A percentile compares a stretch with the other conserved stretches of the same genome.
phyloP scores from a whole-genome alignment of 208 protist genomes.

The Trypanosoma cruzi region DNA sequence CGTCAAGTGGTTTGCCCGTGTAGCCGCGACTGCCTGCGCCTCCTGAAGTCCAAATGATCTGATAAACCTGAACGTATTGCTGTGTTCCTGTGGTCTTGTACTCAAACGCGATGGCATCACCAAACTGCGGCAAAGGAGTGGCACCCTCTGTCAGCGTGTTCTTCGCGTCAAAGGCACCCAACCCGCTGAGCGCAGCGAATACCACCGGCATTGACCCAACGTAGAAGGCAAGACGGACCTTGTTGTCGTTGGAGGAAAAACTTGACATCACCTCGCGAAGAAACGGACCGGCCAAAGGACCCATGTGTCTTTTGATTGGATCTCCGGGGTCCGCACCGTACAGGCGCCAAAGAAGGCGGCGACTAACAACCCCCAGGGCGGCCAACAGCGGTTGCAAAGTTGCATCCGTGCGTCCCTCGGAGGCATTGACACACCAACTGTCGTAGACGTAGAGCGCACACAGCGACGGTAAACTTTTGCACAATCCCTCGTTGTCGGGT shows the following conservation, averaged over 20 bases:
- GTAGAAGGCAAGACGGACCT: constrained; percentile 5
- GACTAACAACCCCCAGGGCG: constrained; percentile 1
- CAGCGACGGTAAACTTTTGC: constrained; percentile 13
- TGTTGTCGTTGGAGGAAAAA: not conserved
- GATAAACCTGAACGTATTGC: constrained; percentile 12
- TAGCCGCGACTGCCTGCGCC: not conserved
- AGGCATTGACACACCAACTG: constrained; percentile 18
- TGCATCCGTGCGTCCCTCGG: constrained; percentile 8
- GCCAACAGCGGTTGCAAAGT: constrained; percentile 8
- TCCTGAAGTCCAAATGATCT: not conserved
- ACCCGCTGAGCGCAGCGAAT: constrained; percentile 7
- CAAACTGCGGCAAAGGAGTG: constrained; percentile 8
- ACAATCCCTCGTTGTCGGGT: not conserved
- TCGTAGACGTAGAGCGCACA: constrained; percentile 28
- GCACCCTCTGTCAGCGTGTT: constrained; percentile 11
- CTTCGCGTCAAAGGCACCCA: constrained; percentile 17
- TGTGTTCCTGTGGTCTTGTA: not conserved
- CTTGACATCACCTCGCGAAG: constrained; percentile 11
- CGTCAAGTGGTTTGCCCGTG: not conserved
- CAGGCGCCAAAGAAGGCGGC: constrained; percentile 20
- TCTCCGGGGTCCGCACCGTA: constrained; percentile 13
- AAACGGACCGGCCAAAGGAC: constrained; percentile 20
- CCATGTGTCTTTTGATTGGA: constrained; percentile 5
- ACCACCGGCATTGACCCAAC: constrained; percentile 18
- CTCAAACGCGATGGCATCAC: constrained; percentile 23